Evolutionary conservation across 768 basidiomycete species (phyloP), one percentile per base, ranked within the genome.

Genomic region (Chiua virens): DNA sequence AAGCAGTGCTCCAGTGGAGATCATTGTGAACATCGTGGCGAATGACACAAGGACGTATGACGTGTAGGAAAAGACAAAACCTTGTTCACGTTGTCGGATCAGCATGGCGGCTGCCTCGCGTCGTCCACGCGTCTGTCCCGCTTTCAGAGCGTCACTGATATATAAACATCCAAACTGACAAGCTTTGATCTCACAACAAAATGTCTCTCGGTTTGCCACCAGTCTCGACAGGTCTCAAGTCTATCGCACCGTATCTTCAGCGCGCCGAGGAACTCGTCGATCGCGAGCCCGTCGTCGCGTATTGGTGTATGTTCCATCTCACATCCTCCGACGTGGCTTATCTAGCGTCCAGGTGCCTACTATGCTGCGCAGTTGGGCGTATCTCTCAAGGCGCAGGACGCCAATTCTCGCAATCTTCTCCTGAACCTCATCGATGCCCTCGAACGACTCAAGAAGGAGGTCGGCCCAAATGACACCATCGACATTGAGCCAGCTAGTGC

Each of bases 351-450:
- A 95, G 92, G 86, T 73, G 87, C 87, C 38, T 97, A 93, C 75
- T 87, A 93, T 68, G 95, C 92, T 52, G 90, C 92, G 0, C 90
- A 97, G 68, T 73, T 88, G 39, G 94, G 92, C 45, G 87, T 98
- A 61, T 75, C 79, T 35, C 71, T 89, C 64, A 87, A 87, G 52
- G 76, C 81, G 18, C 86, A 87, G 53, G 87, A 85, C 60, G 4
- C 71, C 20, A 63, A 78, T 8, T 86, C 88, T 3, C 80, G 87
- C 46, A 76, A 77, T 23, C 80, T 91, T 48, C 81, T 98, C 3
- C 75, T 87, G 56, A 75, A 79, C 35, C 79, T 98, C 7, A 82
- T 98, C 42, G 83, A 81, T 43, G 71, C 78, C 15, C 83, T 98
- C 27, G 96, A 98, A 66, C 73, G 74, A 42, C 80, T 92, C 77